These are phyloP conservation scores for Pneumocystis wakefieldiae DNA, from an alignment of 1,139 yeast genomes.

Conservation along the genomic window DNA sequence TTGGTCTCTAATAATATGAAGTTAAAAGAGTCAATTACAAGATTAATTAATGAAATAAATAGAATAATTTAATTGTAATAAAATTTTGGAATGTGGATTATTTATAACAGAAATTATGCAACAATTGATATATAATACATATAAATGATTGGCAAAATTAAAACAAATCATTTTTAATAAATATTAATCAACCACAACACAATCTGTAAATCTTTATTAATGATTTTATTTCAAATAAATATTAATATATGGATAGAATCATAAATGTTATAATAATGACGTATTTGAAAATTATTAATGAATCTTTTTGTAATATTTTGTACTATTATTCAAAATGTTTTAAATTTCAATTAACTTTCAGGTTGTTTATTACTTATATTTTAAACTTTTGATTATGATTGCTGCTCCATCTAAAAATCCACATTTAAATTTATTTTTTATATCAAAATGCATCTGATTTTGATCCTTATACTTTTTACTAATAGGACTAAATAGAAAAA, in stretches of 20 bases:
- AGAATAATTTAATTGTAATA: neutral
- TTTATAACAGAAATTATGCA: neutral
- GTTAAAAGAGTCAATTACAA: neutral
- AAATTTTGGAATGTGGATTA: neutral
- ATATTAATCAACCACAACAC: neutral
- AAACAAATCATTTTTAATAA: neutral
- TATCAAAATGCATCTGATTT: slow-evolving; percentile 7
- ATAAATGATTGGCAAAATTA: neutral
- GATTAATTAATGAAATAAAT: neutral
- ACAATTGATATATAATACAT: neutral
- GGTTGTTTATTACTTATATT: neutral
- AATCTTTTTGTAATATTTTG: neutral
- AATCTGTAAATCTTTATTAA: neutral
- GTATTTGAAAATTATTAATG: too few species aligned
- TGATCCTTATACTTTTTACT: slow-evolving; percentile 19
- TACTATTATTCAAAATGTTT: too few species aligned
- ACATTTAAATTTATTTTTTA: slow-evolving; percentile 20
- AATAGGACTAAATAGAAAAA: slow-evolving; percentile 19
- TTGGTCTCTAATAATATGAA: neutral
- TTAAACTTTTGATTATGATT: neutral
- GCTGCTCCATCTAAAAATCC: slow-evolving; percentile 25
- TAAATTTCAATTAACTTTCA: too few species aligned
- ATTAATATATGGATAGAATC: neutral
- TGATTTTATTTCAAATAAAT: neutral
- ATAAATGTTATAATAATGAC: too few species aligned